A percentile compares a stretch with the other conserved stretches of the same genome.
Evolutionary conservation across 305 asterid species (phyloP).

Genomic region (Solanum hybrid): DNA sequence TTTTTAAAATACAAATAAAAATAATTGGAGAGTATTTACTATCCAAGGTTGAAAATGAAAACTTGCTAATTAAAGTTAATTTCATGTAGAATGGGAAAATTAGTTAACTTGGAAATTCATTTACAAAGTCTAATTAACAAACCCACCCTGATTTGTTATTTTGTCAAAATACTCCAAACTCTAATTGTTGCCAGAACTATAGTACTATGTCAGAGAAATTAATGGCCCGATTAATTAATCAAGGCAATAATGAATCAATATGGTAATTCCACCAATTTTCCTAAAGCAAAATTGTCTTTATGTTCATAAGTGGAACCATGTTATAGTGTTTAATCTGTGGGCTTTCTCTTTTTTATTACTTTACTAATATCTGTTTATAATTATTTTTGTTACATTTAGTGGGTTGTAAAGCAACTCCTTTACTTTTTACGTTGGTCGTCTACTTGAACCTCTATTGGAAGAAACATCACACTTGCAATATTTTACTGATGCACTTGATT

Average conservation of each 20-base stretch:
- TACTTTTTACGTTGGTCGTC: neutral
- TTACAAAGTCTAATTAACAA: neutral
- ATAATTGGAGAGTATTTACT: neutral
- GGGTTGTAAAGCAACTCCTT: neutral
- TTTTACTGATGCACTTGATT: too few relatives aligned
- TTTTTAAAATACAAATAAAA: too few relatives aligned
- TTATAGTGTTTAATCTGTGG: neutral
- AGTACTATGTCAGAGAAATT: neutral
- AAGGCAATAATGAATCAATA: neutral
- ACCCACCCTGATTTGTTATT: neutral
- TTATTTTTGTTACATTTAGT: neutral
- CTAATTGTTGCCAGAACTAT: neutral
- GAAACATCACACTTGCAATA: neutral
- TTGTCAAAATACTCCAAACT: neutral
- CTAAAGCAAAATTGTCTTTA: neutral
- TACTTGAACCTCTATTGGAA: neutral
- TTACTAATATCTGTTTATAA: neutral
- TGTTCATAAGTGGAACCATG: neutral
- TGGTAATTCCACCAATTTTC: neutral
- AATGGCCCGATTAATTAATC: neutral
- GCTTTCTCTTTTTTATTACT: neutral
- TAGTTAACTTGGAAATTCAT: neutral
- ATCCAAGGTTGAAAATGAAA: neutral
- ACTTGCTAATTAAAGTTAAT: neutral
- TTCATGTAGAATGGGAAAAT: neutral